Conservation (phyloP, 2,329 filamentous ascomycete species). For the Neurospora crassa region DNA sequence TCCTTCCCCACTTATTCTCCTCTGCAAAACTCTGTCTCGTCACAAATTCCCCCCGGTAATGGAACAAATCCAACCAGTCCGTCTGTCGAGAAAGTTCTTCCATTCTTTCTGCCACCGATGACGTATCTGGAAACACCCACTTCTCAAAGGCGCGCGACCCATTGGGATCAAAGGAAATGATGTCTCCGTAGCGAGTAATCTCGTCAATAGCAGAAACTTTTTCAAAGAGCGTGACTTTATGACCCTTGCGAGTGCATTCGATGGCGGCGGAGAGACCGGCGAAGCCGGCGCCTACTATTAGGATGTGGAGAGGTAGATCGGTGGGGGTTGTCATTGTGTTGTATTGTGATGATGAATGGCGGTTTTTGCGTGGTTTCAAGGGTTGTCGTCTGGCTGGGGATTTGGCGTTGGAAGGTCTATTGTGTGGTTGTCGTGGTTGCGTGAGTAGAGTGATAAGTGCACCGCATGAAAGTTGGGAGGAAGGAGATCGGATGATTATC, state of each 20-base stretch:
- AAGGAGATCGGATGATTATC: background rate
- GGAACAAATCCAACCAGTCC: slow-evolving; percentile 30
- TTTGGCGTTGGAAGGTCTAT: no score
- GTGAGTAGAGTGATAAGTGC: background rate
- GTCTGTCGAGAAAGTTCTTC: slow-evolving; percentile 39
- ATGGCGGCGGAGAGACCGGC: slow-evolving; percentile 50
- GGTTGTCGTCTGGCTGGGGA: no score
- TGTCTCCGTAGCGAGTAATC: slow-evolving; percentile 37
- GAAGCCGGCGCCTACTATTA: slow-evolving; percentile 45
- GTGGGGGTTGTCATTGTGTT: slow-evolving; percentile 8
- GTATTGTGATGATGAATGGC: background rate
- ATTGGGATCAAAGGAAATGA: slow-evolving; percentile 46
- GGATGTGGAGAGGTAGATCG: slow-evolving; percentile 32
- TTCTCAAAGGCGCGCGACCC: slow-evolving; percentile 48
- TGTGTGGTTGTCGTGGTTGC: background rate
- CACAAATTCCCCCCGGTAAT: slow-evolving; percentile 39
- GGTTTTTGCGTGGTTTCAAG: no score
- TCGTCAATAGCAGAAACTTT: slow-evolving; percentile 30
- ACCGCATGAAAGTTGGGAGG: background rate
- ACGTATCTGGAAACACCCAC: slow-evolving; percentile 29
- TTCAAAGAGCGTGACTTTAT: slow-evolving; percentile 36
- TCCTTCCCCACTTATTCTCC: slow-evolving; percentile 29
- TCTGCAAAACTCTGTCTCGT: slow-evolving; percentile 32
- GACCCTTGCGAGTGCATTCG: slow-evolving; percentile 47
- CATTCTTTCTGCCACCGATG: slow-evolving; percentile 36